Percentiles rank a stretch among this genome's conserved stretches.
Evolutionary conservation across 345 rosid genomes (phyloP).

Genomic region (Aethionema arabicum): DNA sequence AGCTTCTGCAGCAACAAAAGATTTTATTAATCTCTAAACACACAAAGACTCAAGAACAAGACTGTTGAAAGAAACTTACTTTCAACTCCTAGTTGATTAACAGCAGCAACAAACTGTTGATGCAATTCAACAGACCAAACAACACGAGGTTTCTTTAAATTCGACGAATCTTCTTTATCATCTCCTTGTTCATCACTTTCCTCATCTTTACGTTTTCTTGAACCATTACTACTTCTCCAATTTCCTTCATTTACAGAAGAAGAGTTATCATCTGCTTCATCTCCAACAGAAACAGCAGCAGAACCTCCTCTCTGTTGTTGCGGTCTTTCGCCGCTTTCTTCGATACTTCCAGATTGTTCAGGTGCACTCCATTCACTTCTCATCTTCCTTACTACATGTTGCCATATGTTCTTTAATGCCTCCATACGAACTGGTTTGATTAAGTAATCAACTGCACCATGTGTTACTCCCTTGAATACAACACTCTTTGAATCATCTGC

Average conservation of each 20-base stretch:
- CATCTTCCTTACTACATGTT: slow-evolving; percentile 68
- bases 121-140: slow-evolving; percentile 96
- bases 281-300: slow-evolving; percentile 37
- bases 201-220: slow-evolving; percentile 53
- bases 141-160: slow-evolving; percentile 77
- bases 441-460: slow-evolving; percentile 81
- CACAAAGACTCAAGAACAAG: background rate
- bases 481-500: slow-evolving; percentile 71
- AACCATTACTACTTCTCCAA: slow-evolving; percentile 40
- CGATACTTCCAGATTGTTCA: slow-evolving; percentile 62
- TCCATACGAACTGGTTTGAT: slow-evolving; percentile 77
- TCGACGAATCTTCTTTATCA: slow-evolving; percentile 82
- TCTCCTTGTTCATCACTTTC: slow-evolving; percentile 58
- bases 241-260: slow-evolving; percentile 66
- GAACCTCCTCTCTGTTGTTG: slow-evolving; percentile 48
- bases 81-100: slow-evolving; percentile 81
- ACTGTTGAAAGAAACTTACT: slow-evolving; percentile 51
- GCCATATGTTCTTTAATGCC: slow-evolving; percentile 88
- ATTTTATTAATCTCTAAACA: slow-evolving; percentile 8
- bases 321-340: slow-evolving; percentile 43
- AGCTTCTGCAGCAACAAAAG: slow-evolving; percentile 50
- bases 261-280: slow-evolving; percentile 47
- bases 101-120: slow-evolving; percentile 84
- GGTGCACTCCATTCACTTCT: slow-evolving; percentile 54
- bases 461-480: slow-evolving; percentile 72